These are phyloP conservation scores for Erigeron philadelphicus DNA, from an alignment of 140 eudicot species.

Conservation along the genomic window DNA sequence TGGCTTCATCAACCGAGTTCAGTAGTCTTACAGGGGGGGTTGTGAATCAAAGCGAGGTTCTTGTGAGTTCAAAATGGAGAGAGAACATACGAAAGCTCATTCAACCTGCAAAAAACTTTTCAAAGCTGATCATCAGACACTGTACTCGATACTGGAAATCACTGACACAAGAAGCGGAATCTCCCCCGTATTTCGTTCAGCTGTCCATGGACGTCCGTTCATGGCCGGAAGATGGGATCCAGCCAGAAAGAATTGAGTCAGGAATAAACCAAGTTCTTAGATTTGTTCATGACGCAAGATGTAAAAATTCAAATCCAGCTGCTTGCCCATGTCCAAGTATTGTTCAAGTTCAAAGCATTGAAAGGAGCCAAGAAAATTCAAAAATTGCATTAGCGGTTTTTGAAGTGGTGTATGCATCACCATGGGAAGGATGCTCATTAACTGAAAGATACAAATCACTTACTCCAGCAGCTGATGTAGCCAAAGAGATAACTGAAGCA, in stretches of 20 bases:
- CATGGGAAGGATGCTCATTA: conserved; percentile 30
- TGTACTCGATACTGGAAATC: conserved; percentile 57
- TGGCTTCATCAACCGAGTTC: conserved; percentile 50
- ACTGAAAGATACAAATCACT: conserved; percentile 53
- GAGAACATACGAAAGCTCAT: conserved; percentile 28
- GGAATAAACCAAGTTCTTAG: conserved; percentile 45
- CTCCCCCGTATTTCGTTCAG: conserved; percentile 70
- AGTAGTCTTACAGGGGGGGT: conserved; percentile 35
- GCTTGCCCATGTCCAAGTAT: conserved; percentile 42
- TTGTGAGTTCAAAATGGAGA: conserved; percentile 30
- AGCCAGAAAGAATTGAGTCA: conserved; percentile 66
- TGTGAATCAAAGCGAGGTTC: conserved; percentile 29
- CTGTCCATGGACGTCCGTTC: conserved; percentile 52
- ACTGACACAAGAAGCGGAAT: conserved; percentile 60
- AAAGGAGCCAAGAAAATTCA: conserved; percentile 45
- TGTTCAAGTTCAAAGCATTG: conserved; percentile 66
- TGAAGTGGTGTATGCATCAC: conserved; percentile 57
- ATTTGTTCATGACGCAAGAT: conserved; percentile 38
- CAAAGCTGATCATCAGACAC: conserved; percentile 35
- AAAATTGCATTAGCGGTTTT: conserved; percentile 54
- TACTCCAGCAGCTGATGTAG: conserved; percentile 76
- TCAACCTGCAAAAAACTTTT: conserved; percentile 4
- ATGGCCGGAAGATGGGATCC: conserved; percentile 69
- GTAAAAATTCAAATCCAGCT: conserved; percentile 40
- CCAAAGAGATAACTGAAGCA: conserved; percentile 48